Evolutionary conservation across 2,329 filamentous ascomycete genomes (phyloP), one percentile per base, ranked within the genome.

Genomic region (Paecilomyces formosus): DNA sequence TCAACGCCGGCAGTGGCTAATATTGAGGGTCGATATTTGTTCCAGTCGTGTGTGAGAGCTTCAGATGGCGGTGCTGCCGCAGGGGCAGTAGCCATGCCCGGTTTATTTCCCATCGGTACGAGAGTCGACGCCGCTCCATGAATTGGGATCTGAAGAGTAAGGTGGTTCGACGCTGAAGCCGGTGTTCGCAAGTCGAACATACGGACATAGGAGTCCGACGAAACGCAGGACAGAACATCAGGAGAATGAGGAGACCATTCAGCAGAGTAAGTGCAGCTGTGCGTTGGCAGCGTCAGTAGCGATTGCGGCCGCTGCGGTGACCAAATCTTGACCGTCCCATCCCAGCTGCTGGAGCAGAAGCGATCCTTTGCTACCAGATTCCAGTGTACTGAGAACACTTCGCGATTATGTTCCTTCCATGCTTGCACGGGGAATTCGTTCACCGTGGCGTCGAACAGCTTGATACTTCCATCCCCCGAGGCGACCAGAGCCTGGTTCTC

Each of bases 281-380:
- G 92, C 26, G 94, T 89, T 2, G 94, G 92, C 26, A 99, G 82
- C 2, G 94, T 99, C 58, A 88, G 83, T 59, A 99, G 78, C 31
- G 90, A 93, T 57, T 86, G 81, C 51, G 79, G 81, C 45, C 89
- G 82, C 54, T 88, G 86, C 1, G 94, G 94, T 13, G 90, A 90
- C 93, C 93, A 99, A 68, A 99, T 86, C 78, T 97, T 97, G 66
- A 97, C 85, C 1, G 90, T 95, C 55, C 94, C 94, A 69, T 99
- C 94, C 94, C 94, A 99, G 5, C 91, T 96, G 64, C 88, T 92
- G 0, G 90, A 95, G 30, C 92, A 83, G 71, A 99, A 97, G 0
- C 86, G 90, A 68, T 94, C 89, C 72, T 99, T 99, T 30, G 89
- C 85, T 4, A 96, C 85, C 21, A 96, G 84, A 67, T 93, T 97